phyloP scores from a whole-genome alignment of 805 yeast species.

The Metschnikowia vanudenii region DNA sequence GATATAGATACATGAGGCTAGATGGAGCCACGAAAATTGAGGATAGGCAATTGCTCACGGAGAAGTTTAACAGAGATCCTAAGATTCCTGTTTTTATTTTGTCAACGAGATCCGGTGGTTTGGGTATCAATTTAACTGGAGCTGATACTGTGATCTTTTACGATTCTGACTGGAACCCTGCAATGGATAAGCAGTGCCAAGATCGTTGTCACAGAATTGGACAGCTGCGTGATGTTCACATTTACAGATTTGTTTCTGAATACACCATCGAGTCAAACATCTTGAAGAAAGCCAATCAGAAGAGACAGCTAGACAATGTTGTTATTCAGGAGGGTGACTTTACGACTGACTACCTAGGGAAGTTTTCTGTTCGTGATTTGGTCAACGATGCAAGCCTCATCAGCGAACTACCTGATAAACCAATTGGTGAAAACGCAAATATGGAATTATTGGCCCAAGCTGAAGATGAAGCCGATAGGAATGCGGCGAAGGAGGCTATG shows the following conservation, averaged over 20 bases:
- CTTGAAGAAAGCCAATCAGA: constrained; percentile 89
- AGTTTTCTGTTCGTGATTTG: constrained; percentile 80
- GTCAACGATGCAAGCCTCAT: constrained; percentile 58
- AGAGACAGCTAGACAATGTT: constrained; percentile 88
- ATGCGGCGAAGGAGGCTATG: constrained; percentile 88
- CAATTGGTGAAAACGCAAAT: constrained; percentile 37
- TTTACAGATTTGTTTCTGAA: constrained; percentile 93
- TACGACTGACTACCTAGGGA: constrained; percentile 93
- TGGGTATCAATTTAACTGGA: constrained; percentile 96
- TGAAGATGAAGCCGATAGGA: constrained; percentile 89
- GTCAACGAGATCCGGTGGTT: constrained; percentile 96
- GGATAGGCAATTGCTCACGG: constrained; percentile 92
- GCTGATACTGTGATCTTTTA: constrained; percentile 98
- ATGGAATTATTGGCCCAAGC: constrained; percentile 79
- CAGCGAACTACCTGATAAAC: constrained; percentile 40
- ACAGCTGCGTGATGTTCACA: constrained; percentile 96
- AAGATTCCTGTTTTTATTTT: constrained; percentile 86
- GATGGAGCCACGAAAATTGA: constrained; percentile 98
- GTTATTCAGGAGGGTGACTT: constrained; percentile 98
- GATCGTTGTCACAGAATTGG: constrained; percentile 99
- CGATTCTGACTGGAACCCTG: constrained; percentile 99
- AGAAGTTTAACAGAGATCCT: constrained; percentile 83
- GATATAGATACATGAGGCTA: constrained; percentile 88
- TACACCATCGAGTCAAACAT: constrained; percentile 95
- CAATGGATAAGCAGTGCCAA: constrained; percentile 99